Base-by-base conservation (phyloP, 805 yeast species). In the Ascoidea rubescens region DNA sequence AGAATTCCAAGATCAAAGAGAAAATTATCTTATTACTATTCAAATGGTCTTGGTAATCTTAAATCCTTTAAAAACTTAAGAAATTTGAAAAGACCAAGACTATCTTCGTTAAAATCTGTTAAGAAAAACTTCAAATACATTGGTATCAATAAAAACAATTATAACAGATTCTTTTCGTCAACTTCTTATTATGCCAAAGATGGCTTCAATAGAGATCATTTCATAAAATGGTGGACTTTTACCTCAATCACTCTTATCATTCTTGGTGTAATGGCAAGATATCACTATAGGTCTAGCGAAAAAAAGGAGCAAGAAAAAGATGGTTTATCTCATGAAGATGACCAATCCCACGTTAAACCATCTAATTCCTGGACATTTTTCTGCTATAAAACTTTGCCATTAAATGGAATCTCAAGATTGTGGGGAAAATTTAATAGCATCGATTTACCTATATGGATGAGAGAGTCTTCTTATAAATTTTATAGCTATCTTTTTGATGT, bases 371-470 rank as follows among this genome's bases (percentile, higher is more conserved):
- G 97, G 97, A 82, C 84, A 46, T 77, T 91, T 53, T 90, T 87
- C 62, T 84, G 93, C 33, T 93, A 93, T 67, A 80, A 89, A 4
- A 82, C 96, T 1, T 71, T 93, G 48, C 99, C 99, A 1, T 74
- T 93, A 63, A 88, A 90, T 63, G 86, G 96, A 1, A 72, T 89
- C 42, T 89, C 97, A 0, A 77, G 99, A 55, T 68, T 91, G 48
- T 93, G 99, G 99, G 99, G 99, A 37, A 80, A 79, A 60, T 76
- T 93, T 53, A 93, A 93, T 64, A 81, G 82, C 52, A 74, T 90
- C 48, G 82, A 80, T 48, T 71, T 93, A 56, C 99, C 99, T 0
- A 74, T 81, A 31, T 88, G 96, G 95, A 60, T 91, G 55, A 77
- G 99, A 59, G 79, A 75, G 8, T 93, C 95, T 21, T 82, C 96